Base-by-base conservation (phyloP, 257 asterid species). In the Avicennia marina region DNA sequence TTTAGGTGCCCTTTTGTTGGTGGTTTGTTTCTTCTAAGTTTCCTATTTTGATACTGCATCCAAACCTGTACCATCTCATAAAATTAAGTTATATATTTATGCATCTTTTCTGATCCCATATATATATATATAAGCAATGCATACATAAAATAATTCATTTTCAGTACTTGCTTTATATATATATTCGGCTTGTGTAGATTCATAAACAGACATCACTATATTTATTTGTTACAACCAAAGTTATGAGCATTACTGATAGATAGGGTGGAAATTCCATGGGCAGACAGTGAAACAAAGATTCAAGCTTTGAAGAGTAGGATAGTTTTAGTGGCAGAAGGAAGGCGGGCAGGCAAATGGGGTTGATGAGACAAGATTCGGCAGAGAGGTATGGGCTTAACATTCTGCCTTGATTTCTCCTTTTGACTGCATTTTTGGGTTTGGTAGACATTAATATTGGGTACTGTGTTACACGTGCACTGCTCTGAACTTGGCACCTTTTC, bases 391-490 rank as follows among this genome's bases (percentile, higher is more conserved):
- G 73, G 77, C 42, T 47, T 54, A 42, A 54, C 33, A 53, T 53
- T 38, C 12, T 53, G 34, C 15, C 22, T 49, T 50, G 58, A 63
- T 47, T 69, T 56, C 17, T 41, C 2, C 13, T 20, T 72, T 60
- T 66, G 70, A 72, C 66, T 66, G 72, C 3, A 27, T 32, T 55
- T 49, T 8, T 34, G 40, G 57, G 63, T 9, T 33, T 20, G 34
- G n/a, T n/a, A 47, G 72, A 64, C 41, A 60, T 57, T 45, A 62
- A 54, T 24, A 56, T 73, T 50, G 72, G 73, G 63, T 22, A 60
- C 4, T 68, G 74, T 54, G 69, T 25, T 71, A 71, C 81, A 75
- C 78, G 81, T 75, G 78, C 75, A 57, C 0, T 31, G 61, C 44
- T 56, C 61, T 58, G 48, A 36, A 75, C 39, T 67, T 70, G 56